Conservation (phyloP, 495 filamentous ascomycete genomes). For the Glonium stellatum region DNA sequence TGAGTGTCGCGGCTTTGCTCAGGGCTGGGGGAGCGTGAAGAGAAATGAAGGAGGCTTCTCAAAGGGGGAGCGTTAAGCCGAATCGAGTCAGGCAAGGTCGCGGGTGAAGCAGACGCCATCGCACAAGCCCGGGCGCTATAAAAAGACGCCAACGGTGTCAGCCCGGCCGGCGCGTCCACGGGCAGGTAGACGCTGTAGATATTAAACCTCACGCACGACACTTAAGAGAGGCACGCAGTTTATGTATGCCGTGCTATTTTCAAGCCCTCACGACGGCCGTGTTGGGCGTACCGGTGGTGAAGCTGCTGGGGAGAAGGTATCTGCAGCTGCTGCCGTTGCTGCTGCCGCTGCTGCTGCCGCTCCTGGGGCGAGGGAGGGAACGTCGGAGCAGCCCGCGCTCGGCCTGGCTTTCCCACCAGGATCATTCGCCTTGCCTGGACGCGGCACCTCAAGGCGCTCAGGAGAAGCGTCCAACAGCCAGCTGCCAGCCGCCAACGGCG, state of each 20-base stretch:
- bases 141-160: not conserved
- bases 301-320: no score
- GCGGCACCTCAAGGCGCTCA: not conserved
- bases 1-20: constrained; percentile 11
- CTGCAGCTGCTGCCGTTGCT: no score
- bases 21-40: constrained; percentile 3
- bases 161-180: not conserved
- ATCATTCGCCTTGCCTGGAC: not conserved
- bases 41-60: constrained; percentile 8
- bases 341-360: not conserved
- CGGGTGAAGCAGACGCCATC: not conserved
- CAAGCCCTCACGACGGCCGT: no score
- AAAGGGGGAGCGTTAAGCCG: constrained; percentile 12
- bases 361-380: not conserved
- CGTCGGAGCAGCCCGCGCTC: not conserved
- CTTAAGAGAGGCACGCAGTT: not conserved
- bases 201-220: no score
- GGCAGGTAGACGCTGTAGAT: not conserved
- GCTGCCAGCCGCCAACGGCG: no score
- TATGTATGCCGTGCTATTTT: not conserved
- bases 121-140: not conserved
- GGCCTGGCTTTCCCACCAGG: not conserved
- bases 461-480: not conserved
- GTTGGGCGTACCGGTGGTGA: not conserved
- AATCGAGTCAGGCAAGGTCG: not conserved